Percentiles rank a stretch among this genome's conserved stretches.
Conservation (phyloP, 306 rosid genomes). For the Gynostemma pentaphyllum region DNA sequence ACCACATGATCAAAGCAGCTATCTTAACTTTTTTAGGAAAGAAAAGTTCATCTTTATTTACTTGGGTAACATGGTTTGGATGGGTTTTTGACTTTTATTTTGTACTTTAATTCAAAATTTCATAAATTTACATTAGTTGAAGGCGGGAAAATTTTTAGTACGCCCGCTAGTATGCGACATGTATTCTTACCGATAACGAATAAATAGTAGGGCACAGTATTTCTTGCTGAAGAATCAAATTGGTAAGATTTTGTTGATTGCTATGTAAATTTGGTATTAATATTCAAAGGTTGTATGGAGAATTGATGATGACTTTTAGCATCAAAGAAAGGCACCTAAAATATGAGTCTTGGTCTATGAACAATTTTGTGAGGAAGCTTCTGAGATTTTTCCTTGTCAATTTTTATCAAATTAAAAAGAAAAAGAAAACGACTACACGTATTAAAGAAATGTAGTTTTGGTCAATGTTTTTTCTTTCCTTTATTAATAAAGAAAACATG, state of each 20-base stretch:
- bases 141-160: too few relatives aligned
- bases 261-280: not conserved
- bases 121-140: not conserved
- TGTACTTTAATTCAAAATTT: not conserved
- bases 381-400: not conserved
- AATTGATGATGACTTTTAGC: conserved; percentile 1
- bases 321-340: conserved; percentile 2
- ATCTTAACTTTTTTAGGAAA: not conserved
- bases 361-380: not conserved
- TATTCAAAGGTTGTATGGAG: not conserved
- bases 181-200: too few relatives aligned
- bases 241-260: not conserved
- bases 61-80: not conserved
- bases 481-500: too few relatives aligned
- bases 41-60: not conserved
- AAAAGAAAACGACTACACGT: too few relatives aligned
- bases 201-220: too few relatives aligned
- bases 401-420: not conserved
- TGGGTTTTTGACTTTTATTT: conserved; percentile 2
- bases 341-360: not conserved
- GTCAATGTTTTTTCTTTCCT: too few relatives aligned
- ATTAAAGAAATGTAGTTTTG: too few relatives aligned
- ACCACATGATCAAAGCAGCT: not conserved
- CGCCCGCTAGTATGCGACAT: too few relatives aligned
- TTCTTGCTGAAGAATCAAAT: too few relatives aligned